Evolutionary conservation across 805 yeast genomes (phyloP).

Genomic region (Candida morakotiae): DNA sequence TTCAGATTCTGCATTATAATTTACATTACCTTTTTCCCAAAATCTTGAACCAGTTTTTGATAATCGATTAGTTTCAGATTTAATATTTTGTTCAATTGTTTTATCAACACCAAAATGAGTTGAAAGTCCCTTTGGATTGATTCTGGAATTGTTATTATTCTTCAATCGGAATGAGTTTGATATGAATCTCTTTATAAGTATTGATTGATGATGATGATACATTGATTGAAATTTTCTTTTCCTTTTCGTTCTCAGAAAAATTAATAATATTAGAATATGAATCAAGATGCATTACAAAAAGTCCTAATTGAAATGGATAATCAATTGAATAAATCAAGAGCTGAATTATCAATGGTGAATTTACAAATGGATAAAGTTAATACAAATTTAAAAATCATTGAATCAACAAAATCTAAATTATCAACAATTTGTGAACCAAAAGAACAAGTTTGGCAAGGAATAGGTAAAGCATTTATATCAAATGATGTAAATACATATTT

Average conservation of each 20-base stretch:
- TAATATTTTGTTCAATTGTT: slow-evolving; percentile 48
- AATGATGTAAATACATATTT: slow-evolving; percentile 45
- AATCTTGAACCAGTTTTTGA: slow-evolving; percentile 68
- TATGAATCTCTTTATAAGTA: too few relatives aligned
- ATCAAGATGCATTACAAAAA: slow-evolving; percentile 47
- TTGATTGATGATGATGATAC: too few relatives aligned
- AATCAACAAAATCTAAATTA: slow-evolving; percentile 56
- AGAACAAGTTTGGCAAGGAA: slow-evolving; percentile 73
- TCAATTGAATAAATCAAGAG: slow-evolving; percentile 55
- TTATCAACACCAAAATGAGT: slow-evolving; percentile 20
- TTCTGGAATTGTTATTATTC: not conserved
- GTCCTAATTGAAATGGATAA: slow-evolving; percentile 63
- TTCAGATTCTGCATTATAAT: slow-evolving; percentile 20
- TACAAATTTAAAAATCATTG: slow-evolving; percentile 50
- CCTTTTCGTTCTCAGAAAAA: not conserved
- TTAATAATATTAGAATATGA: slow-evolving; percentile 20
- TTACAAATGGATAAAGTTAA: slow-evolving; percentile 46
- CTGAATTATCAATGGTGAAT: slow-evolving; percentile 54
- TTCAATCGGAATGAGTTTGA: not conserved
- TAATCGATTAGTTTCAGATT: slow-evolving; percentile 64
- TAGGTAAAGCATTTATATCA: slow-evolving; percentile 70
- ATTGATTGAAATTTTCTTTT: not conserved
- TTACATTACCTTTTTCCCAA: slow-evolving; percentile 72
- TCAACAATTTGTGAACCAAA: slow-evolving; percentile 34
- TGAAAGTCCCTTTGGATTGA: not conserved